Conservation (phyloP, 495 filamentous ascomycete genomes). For the Neurospora sp. region DNA sequence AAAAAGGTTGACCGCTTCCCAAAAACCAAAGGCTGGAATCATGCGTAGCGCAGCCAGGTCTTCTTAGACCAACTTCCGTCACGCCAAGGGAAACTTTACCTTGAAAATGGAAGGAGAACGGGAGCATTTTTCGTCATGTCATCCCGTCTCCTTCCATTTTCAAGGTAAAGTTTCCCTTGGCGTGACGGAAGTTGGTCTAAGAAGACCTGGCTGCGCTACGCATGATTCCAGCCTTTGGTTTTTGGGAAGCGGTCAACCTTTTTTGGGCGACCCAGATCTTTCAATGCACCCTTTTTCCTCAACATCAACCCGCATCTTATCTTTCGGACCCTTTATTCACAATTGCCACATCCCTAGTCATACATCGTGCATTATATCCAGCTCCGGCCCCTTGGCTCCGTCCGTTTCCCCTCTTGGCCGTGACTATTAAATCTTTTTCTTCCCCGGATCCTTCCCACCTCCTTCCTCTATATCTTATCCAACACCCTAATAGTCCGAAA, state of each 20-base stretch:
- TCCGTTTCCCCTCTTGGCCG: no score
- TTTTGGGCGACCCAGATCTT: neutral
- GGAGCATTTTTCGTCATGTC: neutral
- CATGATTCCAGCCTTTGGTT: neutral
- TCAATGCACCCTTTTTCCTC: neutral
- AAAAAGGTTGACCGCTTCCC: no score
- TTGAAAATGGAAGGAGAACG: no score
- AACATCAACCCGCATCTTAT: neutral
- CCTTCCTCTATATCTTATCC: neutral
- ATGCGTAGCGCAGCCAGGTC: no score
- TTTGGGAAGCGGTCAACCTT: neutral
- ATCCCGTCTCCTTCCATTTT: neutral
- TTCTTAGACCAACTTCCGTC: no score
- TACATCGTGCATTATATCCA: neutral
- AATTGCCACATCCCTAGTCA: neutral
- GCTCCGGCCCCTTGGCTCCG: no score
- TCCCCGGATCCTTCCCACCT: neutral
- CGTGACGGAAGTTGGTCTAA: neutral
- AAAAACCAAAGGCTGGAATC: no score
- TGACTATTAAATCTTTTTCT: neutral
- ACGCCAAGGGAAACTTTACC: no score
- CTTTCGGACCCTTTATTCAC: neutral
- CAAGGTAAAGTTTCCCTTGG: neutral
- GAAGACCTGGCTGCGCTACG: neutral
- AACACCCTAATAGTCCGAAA: neutral